Evolutionary conservation across 345 rosid species (phyloP).

Genomic region (Arabidopsis thaliana): TAIR10.1 NC_003070.9:26349001-26349500

Average conservation of each 20-base stretch:
- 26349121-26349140: slow-evolving; percentile 94
- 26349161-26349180: slow-evolving; percentile 96
- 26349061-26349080: slow-evolving; percentile 97
- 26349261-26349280: not conserved
- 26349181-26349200: slow-evolving; percentile 99
- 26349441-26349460: not conserved
- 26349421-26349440: slow-evolving; percentile 42
- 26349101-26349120: slow-evolving; percentile 87
- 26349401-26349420: slow-evolving; percentile 97
- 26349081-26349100: slow-evolving; percentile 98
- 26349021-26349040: slow-evolving; percentile 95
- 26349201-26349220: slow-evolving; percentile 96
- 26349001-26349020: slow-evolving; percentile 99
- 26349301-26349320: not conserved
- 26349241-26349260: slow-evolving; percentile 99
- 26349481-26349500: not conserved
- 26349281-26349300: not conserved
- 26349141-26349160: slow-evolving; percentile 84
- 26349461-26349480: not conserved
- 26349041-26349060: slow-evolving; percentile 93
- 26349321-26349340: not conserved
- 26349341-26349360: slow-evolving; percentile 98
- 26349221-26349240: slow-evolving; percentile 97
- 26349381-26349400: slow-evolving; percentile 92
- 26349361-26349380: slow-evolving; percentile 86